Base-by-base conservation (phyloP, 2,329 filamentous ascomycete species). In the Coniosporium uncinatum region DNA sequence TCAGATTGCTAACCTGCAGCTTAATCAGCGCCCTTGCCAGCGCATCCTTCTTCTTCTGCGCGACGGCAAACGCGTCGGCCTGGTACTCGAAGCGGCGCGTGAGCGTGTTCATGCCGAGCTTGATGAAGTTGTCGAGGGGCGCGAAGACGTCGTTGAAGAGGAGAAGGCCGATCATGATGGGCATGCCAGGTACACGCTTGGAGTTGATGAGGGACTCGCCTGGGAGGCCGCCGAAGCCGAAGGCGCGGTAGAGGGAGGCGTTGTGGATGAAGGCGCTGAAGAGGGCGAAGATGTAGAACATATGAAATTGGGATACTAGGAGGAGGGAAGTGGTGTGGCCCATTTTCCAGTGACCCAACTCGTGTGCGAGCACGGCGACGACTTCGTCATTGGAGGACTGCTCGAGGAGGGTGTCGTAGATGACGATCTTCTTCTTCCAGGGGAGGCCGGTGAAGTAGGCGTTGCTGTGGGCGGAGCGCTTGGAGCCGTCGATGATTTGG, bases 341-440 rank as follows among this genome's bases (percentile, higher is more conserved):
- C 52, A 95, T 79, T 55, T 85, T 91, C 93, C 93, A 98, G 71
- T 98, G 93, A 39, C 93, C 93, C 37, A 98, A 78, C 67, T 98
- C 93, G 62, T 98, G 93, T 27, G 88, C 90, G 41, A 98, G 73
- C 40, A 98, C 90, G 50, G 93, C 91, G 44, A 95, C 88, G 32
- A 98, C 90, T 66, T 98, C 93, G 57, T 93, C 78, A 4, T 86
- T 82, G 47, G 90, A 81, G 62, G 85, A 93, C 78, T 97, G 95
- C 67, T 96, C 91, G 48, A 98, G 89, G 48, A 98, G 70, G 4
- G 94, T 98, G 61, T 98, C 93, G 62, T 95, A 98, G 59, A 98
- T 94, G 57, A 98, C 93, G 71, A 98, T 98, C 72, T 97, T 94
- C 78, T 97, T 97, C 78, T 96, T 96, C 90, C 91, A 98, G 33